Evolutionary conservation across 345 rosid species (phyloP).

Genomic region (Dipteronia sinensis): DNA sequence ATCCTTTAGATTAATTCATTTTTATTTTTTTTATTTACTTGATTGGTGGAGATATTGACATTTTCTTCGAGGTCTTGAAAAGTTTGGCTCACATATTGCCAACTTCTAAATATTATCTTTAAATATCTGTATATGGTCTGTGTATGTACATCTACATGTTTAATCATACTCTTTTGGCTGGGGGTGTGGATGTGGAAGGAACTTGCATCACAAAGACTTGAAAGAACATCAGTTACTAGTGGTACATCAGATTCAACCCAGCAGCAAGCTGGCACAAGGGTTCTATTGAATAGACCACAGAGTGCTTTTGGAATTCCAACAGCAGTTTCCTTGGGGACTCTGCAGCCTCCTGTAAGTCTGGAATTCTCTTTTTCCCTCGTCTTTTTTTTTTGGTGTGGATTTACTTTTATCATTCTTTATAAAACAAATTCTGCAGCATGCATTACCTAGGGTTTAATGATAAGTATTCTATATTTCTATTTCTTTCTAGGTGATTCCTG

Average conservation of each 20-base stretch:
- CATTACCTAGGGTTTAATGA: constrained; percentile 13
- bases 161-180: constrained; percentile 7
- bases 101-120: background rate
- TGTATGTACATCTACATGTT: background rate
- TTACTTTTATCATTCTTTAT: background rate
- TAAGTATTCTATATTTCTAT: constrained; percentile 7
- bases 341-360: constrained; percentile 62
- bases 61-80: constrained; percentile 3
- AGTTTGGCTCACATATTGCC: constrained; percentile 6
- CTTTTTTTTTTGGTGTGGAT: background rate
- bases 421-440: constrained; percentile 7
- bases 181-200: constrained; percentile 37
- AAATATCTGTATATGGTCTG: background rate
- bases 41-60: background rate
- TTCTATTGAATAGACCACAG: constrained; percentile 44
- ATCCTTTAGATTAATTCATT: background rate
- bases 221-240: constrained; percentile 48
- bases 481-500: constrained; percentile 58
- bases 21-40: background rate
- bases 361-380: constrained; percentile 12
- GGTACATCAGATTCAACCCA: constrained; percentile 32
- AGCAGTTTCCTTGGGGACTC: constrained; percentile 47
- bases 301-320: constrained; percentile 66
- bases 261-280: constrained; percentile 41
- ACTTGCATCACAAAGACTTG: constrained; percentile 42